A percentile compares a stretch with the other conserved stretches of the same genome.
These are phyloP conservation scores for Saposhnikovia divaricata DNA, from an alignment of 129 eudicot genomes.

Conservation along the genomic window DNA sequence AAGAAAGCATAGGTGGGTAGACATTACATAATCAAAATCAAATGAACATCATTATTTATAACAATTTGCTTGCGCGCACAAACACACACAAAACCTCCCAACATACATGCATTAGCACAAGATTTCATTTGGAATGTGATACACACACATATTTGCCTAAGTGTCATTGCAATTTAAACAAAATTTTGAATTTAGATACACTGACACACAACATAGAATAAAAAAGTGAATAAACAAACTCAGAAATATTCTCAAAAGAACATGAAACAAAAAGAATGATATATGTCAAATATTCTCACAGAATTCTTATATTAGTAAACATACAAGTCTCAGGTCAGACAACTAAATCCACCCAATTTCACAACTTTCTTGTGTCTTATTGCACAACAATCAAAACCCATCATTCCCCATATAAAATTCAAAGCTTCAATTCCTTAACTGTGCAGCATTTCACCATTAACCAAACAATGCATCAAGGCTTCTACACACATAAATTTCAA, in stretches of 20 bases:
- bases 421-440: background rate
- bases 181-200: background rate
- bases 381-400: background rate
- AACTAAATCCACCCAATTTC: background rate
- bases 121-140: background rate
- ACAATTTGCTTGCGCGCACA: no score
- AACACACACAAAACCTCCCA: background rate
- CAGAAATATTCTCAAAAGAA: background rate
- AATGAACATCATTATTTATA: background rate
- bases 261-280: background rate
- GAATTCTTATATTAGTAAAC: background rate
- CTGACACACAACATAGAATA: background rate
- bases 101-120: background rate
- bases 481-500: background rate
- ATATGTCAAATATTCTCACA: constrained; percentile 1
- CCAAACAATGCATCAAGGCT: background rate
- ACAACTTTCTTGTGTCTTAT: background rate
- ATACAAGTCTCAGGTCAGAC: background rate
- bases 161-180: background rate
- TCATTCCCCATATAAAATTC: background rate
- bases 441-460: background rate
- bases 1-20: background rate
- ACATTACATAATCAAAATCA: background rate
- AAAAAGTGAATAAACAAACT: background rate
- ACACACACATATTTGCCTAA: background rate